Conservation (phyloP, 1,284 basidiomycete genomes). For the Chondrostereum purpureum region DNA sequence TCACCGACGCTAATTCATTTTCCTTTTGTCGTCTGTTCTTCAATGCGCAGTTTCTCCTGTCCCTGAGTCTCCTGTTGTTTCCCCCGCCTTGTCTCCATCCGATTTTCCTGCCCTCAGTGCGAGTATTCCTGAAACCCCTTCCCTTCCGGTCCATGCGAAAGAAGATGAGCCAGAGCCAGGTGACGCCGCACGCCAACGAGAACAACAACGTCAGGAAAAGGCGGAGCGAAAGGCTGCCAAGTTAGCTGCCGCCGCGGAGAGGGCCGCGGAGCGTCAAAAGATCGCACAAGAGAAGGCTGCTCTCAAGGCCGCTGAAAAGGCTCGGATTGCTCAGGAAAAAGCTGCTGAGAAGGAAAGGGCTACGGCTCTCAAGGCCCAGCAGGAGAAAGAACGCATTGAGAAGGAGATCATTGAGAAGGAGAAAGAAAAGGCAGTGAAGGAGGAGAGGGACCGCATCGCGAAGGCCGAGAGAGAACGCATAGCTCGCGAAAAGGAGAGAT, state of each 20-base stretch:
- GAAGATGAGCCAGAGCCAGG: conserved; percentile 28
- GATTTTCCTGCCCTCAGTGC: conserved; percentile 65
- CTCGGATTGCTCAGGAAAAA: conserved; percentile 36
- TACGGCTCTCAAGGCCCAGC: conserved; percentile 27
- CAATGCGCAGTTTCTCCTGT: conserved; percentile 40
- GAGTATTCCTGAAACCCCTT: conserved; percentile 19
- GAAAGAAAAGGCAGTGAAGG: conserved; percentile 33
- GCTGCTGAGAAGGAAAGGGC: conserved; percentile 39
- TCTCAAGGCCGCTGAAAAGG: conserved; percentile 43
- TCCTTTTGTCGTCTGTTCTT: conserved; percentile 29
- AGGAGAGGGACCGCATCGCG: conserved; percentile 32
- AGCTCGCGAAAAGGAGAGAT: conserved; percentile 22
- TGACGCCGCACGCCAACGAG: conserved; percentile 22
- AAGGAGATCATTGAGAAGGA: conserved; percentile 34
- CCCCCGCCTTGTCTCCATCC: conserved; percentile 53
- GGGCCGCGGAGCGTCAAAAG: conserved; percentile 50
- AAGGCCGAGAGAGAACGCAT: conserved; percentile 29
- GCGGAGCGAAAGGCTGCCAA: conserved; percentile 54
- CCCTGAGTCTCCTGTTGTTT: conserved; percentile 35
- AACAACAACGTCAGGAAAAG: conserved; percentile 41
- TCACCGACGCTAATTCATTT: conserved; percentile 43
- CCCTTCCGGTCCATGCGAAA: conserved; percentile 13
- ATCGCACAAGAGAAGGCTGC: conserved; percentile 47
- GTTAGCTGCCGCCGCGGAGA: conserved; percentile 53
- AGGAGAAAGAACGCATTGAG: conserved; percentile 34